A percentile compares a stretch with the other conserved stretches of the same genome.
These are phyloP conservation scores for Amaranthus palmeri DNA, from an alignment of 148 eudicot genomes.

Conservation along the genomic window DNA sequence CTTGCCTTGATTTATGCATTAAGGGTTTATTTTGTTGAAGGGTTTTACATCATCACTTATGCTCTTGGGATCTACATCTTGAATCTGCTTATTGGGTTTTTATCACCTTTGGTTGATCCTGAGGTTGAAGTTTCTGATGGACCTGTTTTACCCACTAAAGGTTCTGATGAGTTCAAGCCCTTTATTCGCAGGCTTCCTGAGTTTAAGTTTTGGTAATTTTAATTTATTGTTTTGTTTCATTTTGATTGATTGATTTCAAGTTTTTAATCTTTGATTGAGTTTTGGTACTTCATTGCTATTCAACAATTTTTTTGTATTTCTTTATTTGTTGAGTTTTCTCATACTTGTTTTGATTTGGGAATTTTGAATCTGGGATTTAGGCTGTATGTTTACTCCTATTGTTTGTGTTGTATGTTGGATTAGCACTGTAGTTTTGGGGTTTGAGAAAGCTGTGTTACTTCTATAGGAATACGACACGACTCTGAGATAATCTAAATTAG, in stretches of 20 bases:
- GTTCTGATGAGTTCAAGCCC: constrained; percentile 88
- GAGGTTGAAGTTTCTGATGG: constrained; percentile 68
- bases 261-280: neutral
- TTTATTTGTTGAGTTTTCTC: neutral
- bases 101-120: constrained; percentile 85
- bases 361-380: neutral
- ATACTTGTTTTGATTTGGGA: neutral
- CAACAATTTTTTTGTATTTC: neutral
- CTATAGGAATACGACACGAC: no score
- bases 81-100: constrained; percentile 72
- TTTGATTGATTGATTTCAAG: neutral
- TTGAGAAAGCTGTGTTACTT: neutral
- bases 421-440: neutral
- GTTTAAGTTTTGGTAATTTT: constrained; percentile 71
- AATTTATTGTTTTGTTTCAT: neutral
- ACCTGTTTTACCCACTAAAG: constrained; percentile 69
- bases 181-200: constrained; percentile 86
- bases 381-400: neutral
- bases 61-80: constrained; percentile 74
- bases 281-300: neutral
- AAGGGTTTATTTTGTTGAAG: constrained; percentile 61
- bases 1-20: constrained; percentile 46
- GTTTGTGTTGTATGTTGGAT: neutral
- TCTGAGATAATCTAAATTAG: no score
- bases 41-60: constrained; percentile 65